These are phyloP conservation scores for Exserohilum rostratum DNA, from an alignment of 2,329 filamentous ascomycete species.

Conservation along the genomic window DNA sequence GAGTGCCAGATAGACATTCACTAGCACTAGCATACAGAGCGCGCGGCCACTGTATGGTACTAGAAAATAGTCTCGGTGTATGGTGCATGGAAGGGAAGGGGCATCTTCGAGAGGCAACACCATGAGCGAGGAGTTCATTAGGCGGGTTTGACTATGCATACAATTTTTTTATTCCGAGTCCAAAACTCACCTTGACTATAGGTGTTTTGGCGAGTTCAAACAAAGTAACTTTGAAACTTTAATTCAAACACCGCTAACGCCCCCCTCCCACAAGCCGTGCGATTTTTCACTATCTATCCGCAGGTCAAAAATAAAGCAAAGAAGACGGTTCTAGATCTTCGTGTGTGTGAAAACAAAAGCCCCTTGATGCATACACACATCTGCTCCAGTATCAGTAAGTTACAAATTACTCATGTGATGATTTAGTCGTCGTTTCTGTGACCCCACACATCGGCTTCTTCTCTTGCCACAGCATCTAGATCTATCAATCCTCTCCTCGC, in stretches of 20 bases:
- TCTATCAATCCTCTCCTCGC: constrained; percentile 33
- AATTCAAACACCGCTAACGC: neutral
- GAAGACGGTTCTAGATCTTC: too few relatives aligned
- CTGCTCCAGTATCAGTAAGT: too few relatives aligned
- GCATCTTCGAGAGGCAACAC: neutral
- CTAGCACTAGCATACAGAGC: neutral
- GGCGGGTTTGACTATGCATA: neutral
- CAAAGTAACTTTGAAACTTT: constrained; percentile 1
- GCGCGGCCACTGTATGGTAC: neutral
- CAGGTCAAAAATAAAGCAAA: neutral
- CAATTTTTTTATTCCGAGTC: neutral
- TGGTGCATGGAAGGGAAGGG: neutral
- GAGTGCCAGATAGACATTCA: neutral
- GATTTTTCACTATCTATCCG: too few relatives aligned
- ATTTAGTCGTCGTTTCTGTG: constrained; percentile 35
- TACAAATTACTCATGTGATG: too few relatives aligned
- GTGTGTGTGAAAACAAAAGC: neutral
- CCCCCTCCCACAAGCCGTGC: too few relatives aligned
- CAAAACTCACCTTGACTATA: neutral
- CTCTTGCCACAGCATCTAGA: constrained; percentile 43
- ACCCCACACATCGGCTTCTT: constrained; percentile 47
- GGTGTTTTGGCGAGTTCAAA: constrained; percentile 9
- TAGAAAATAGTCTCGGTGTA: neutral
- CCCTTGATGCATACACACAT: too few relatives aligned
- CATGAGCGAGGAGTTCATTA: constrained; percentile 3